Percentiles rank a stretch among this genome's conserved stretches.
Evolutionary conservation across 2,329 filamentous ascomycete species (phyloP).

Genomic region (Cladophialophora carrionii): DNA sequence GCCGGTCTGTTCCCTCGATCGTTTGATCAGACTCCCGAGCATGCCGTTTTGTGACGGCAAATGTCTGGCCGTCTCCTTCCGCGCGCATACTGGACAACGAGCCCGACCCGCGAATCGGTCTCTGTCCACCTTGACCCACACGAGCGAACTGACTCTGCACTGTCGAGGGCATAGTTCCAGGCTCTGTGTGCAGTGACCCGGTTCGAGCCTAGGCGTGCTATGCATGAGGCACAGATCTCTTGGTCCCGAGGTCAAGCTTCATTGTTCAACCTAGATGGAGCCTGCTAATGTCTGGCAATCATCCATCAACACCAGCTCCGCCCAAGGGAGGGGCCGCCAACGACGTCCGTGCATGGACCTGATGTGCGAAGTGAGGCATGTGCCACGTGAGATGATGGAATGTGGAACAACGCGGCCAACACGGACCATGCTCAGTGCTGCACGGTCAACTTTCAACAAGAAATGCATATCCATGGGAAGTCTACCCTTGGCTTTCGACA

Average conservation of each 20-base stretch:
- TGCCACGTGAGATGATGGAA: not conserved
- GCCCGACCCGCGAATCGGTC: not conserved
- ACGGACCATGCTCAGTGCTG: not conserved
- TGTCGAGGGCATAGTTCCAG: not conserved
- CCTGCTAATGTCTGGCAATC: not conserved
- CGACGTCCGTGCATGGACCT: not conserved
- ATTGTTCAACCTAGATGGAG: not conserved
- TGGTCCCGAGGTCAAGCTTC: not conserved
- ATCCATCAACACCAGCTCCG: not conserved
- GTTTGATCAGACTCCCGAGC: not conserved
- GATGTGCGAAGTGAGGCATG: not conserved
- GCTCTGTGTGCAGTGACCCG: not conserved
- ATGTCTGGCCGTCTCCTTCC: not conserved
- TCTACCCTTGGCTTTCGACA: not conserved
- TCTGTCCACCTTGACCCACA: not conserved
- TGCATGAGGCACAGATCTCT: not conserved
- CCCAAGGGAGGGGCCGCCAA: not conserved
- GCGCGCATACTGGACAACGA: not conserved
- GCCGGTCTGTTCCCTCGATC: not conserved
- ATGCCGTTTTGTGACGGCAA: not conserved
- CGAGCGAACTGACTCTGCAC: not conserved
- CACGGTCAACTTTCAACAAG: not conserved
- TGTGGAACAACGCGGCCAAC: not conserved
- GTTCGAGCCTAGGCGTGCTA: not conserved
- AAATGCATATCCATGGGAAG: not conserved